Evolutionary conservation across 176 grass and related monocot species (phyloP).

Genomic region (Cenchrus americanus): DNA sequence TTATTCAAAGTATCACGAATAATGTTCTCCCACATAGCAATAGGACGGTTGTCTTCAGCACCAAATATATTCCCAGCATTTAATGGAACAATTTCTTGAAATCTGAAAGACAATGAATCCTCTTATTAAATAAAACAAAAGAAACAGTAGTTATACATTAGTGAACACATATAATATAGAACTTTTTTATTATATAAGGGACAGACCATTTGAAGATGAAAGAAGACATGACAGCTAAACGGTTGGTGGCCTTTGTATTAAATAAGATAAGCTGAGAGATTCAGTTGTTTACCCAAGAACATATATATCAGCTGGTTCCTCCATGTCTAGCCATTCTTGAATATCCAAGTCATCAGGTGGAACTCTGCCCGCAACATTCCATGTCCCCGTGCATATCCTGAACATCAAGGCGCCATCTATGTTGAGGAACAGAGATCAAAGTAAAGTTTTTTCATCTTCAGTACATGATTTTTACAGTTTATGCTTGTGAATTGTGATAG

Average conservation of each 20-base stretch:
- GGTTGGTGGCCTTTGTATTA: constrained; percentile 18
- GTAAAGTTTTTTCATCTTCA: neutral
- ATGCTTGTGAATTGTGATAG: neutral
- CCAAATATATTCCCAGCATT: constrained; percentile 98
- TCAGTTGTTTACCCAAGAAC: constrained; percentile 75
- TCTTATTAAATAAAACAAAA: constrained; percentile 29
- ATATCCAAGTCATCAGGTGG: constrained; percentile 79
- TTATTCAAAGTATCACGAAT: constrained; percentile 92
- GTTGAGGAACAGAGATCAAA: constrained; percentile 3
- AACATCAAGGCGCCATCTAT: constrained; percentile 31
- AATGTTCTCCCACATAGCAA: constrained; percentile 75
- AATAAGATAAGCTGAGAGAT: constrained; percentile 16
- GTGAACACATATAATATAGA: constrained; percentile 1
- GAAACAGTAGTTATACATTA: neutral
- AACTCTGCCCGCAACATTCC: constrained; percentile 83
- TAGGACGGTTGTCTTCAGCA: constrained; percentile 83
- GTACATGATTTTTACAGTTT: neutral
- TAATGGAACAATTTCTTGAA: constrained; percentile 99
- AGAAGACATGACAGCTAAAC: neutral
- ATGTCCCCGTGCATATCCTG: constrained; percentile 85
- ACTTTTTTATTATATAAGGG: constrained; percentile 21
- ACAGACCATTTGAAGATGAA: constrained; percentile 13
- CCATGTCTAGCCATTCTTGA: constrained; percentile 86
- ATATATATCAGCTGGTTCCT: constrained; percentile 92
- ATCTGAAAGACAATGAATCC: constrained; percentile 49